These are phyloP conservation scores for Botryotinia globosa DNA, from an alignment of 2,329 filamentous ascomycete genomes.

Conservation along the genomic window DNA sequence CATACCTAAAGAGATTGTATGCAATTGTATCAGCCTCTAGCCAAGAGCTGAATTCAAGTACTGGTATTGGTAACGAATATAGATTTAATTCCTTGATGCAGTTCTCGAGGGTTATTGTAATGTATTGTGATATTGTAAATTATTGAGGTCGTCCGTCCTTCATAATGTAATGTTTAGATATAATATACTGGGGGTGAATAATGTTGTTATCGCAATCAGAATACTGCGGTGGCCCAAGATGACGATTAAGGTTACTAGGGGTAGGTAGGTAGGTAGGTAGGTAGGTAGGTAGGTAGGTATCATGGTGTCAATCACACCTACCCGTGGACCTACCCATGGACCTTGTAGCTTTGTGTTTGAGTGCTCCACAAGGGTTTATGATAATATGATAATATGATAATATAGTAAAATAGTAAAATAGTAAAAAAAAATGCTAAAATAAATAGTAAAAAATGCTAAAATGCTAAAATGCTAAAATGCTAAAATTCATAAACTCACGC, in stretches of 20 bases:
- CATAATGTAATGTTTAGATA: background rate
- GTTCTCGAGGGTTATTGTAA: background rate
- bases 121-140: background rate
- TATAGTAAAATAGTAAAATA: too few relatives aligned
- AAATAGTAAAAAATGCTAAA: background rate
- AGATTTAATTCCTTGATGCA: background rate
- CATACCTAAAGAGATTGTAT: constrained; percentile 3
- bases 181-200: background rate
- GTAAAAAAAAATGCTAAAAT: too few relatives aligned
- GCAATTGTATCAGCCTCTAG: background rate
- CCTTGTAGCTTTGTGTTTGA: background rate
- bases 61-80: background rate
- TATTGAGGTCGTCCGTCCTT: background rate
- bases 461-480: too few relatives aligned
- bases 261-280: background rate
- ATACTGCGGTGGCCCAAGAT: background rate
- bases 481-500: background rate
- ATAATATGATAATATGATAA: too few relatives aligned
- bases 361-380: background rate
- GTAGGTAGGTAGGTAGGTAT: background rate
- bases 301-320: background rate
- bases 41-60: background rate
- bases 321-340: too few relatives aligned
- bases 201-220: background rate
- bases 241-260: constrained; percentile 2